Evolutionary conservation across 768 basidiomycete genomes (phyloP).

Genomic region (Leccinum disarticulatum): DNA sequence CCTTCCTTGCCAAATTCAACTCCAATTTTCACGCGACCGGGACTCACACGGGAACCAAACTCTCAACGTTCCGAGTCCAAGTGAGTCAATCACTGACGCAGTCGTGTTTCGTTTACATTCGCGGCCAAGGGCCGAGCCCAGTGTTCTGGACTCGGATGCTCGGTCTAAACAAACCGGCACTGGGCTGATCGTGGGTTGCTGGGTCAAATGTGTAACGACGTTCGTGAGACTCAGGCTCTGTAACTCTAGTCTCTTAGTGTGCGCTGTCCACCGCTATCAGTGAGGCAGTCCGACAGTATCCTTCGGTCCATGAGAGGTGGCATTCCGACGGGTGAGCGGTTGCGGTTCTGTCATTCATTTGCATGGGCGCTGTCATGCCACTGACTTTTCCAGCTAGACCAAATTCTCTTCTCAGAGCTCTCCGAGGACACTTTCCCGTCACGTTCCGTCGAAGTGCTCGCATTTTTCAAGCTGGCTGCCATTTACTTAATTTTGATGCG

Average conservation of each 20-base stretch:
- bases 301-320: not conserved
- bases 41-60: constrained; percentile 1
- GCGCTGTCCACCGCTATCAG: not conserved
- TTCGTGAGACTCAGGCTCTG: not conserved
- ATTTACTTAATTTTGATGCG: not conserved
- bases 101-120: not conserved
- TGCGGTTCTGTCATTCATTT: not conserved
- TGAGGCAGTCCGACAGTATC: not conserved
- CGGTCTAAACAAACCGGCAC: not conserved
- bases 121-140: not conserved
- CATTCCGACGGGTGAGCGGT: constrained; percentile 4
- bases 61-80: too few species aligned
- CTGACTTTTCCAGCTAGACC: constrained; percentile 2
- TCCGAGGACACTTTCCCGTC: constrained; percentile 1
- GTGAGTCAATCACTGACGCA: too few species aligned
- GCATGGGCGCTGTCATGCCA: not conserved
- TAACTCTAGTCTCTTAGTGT: not conserved
- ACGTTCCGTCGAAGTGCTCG: not conserved
- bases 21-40: constrained; percentile 9
- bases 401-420: not conserved
- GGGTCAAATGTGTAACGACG: not conserved
- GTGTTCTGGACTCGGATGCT: not conserved
- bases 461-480: not conserved
- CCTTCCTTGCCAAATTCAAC: constrained; percentile 5
- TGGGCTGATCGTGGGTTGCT: constrained; percentile 1